phyloP scores from a whole-genome alignment of 164 flowering plant genomes.

The Piper longum region DNA sequence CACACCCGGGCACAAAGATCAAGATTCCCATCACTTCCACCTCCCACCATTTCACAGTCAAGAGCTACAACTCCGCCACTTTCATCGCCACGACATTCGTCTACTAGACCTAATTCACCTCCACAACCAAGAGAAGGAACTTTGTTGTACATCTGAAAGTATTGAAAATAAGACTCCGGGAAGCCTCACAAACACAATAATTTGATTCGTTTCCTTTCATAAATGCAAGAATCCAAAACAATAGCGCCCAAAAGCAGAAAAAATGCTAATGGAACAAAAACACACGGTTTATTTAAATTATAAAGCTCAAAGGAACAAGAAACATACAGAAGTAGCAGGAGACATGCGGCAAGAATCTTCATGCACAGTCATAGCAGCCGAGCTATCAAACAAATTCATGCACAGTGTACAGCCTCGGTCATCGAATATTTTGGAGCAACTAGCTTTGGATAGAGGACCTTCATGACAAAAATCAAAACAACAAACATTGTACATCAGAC shows the following conservation, averaged over 20 bases:
- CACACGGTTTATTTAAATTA: background rate
- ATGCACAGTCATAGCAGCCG: slow-evolving; percentile 27
- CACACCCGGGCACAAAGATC: slow-evolving; percentile 71
- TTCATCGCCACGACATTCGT: background rate
- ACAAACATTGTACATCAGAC: no score
- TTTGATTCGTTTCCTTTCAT: background rate
- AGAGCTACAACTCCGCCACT: slow-evolving; percentile 40
- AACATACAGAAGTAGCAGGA: slow-evolving; percentile 17
- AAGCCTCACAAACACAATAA: background rate
- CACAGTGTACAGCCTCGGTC: slow-evolving; percentile 50
- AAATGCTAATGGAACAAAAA: background rate
- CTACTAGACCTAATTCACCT: slow-evolving; percentile 7
- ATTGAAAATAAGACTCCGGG: background rate
- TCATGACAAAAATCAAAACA: background rate
- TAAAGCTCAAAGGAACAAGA: slow-evolving; percentile 4
- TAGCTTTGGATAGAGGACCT: slow-evolving; percentile 43
- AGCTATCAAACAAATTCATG: slow-evolving; percentile 39
- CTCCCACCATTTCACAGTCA: slow-evolving; percentile 81
- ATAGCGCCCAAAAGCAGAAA: no score
- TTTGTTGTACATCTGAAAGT: background rate
- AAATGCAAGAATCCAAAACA: background rate
- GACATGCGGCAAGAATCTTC: slow-evolving; percentile 24
- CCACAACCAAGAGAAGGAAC: slow-evolving; percentile 5
- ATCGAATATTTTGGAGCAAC: slow-evolving; percentile 32
- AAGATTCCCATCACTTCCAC: slow-evolving; percentile 62